Evolutionary conservation across 495 filamentous ascomycete species (phyloP).

Genomic region (Chaetomidium leptoderma): DNA sequence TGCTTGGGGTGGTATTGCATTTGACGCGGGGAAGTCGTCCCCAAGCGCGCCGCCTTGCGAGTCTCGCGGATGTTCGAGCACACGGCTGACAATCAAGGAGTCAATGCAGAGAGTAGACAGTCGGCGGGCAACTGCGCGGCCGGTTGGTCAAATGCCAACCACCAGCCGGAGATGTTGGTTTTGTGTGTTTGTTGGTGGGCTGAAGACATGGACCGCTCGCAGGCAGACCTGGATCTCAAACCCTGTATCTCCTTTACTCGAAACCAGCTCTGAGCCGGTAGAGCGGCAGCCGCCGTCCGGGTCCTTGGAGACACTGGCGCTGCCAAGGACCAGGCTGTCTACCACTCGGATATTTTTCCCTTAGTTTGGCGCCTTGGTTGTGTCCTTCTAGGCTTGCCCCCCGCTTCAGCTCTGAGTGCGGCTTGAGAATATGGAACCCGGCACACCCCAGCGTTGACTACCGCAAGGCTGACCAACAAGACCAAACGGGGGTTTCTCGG

Average conservation of each 20-base stretch:
- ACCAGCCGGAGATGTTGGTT: neutral
- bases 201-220: neutral
- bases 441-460: neutral
- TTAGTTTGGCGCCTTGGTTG: conserved; percentile 5
- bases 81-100: conserved; percentile 20
- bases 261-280: conserved; percentile 10
- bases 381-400: conserved; percentile 2
- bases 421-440: neutral
- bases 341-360: conserved; percentile 26
- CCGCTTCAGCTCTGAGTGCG: neutral
- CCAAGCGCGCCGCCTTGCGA: conserved; percentile 18
- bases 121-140: neutral
- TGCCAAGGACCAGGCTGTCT: neutral
- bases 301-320: conserved; percentile 21
- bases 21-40: conserved; percentile 22
- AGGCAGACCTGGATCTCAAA: neutral
- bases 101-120: conserved; percentile 20
- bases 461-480: neutral
- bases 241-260: conserved; percentile 18
- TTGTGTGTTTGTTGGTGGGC: neutral
- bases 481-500: neutral
- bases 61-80: conserved; percentile 18
- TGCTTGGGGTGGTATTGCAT: conserved; percentile 24
- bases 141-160: neutral
- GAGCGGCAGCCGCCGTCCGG: conserved; percentile 12